These are phyloP conservation scores for Iris pallida DNA, from an alignment of 116 monocot genomes.

Conservation along the genomic window DNA sequence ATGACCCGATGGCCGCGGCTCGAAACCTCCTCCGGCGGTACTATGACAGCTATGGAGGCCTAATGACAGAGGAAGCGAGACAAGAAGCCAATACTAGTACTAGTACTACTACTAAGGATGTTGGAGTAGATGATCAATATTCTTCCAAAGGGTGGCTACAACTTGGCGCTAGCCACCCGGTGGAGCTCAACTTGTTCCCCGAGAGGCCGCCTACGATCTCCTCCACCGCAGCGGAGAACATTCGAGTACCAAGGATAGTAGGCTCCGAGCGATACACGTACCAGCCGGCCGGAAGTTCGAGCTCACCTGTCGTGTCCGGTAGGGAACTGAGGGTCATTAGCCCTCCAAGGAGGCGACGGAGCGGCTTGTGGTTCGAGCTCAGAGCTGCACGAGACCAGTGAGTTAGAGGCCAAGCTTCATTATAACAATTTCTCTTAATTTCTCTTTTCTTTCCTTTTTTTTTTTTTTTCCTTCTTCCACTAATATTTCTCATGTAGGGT, in stretches of 20 bases:
- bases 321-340: constrained; percentile 20
- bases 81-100: constrained; percentile 4
- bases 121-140: not conserved
- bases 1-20: constrained; percentile 28
- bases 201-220: not conserved
- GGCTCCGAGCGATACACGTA: not conserved
- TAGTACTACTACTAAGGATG: not conserved
- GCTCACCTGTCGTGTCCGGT: not conserved
- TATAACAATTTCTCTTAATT: too few relatives aligned
- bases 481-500: too few relatives aligned
- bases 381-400: constrained; percentile 31
- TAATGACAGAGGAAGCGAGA: not conserved
- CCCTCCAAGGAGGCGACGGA: constrained; percentile 17
- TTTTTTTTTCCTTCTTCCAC: too few relatives aligned
- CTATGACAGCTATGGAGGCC: constrained; percentile 8
- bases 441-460: too few relatives aligned
- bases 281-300: not conserved
- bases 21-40: constrained; percentile 18
- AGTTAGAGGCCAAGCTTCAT: constrained; percentile 4
- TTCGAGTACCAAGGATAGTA: not conserved
- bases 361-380: constrained; percentile 35
- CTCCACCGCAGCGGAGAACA: not conserved
- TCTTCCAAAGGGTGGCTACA: not conserved
- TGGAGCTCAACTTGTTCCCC: constrained; percentile 22
- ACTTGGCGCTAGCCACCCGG: not conserved